phyloP scores from a whole-genome alignment of 345 rosid genomes.

The Arabidopsis suecica region DNA sequence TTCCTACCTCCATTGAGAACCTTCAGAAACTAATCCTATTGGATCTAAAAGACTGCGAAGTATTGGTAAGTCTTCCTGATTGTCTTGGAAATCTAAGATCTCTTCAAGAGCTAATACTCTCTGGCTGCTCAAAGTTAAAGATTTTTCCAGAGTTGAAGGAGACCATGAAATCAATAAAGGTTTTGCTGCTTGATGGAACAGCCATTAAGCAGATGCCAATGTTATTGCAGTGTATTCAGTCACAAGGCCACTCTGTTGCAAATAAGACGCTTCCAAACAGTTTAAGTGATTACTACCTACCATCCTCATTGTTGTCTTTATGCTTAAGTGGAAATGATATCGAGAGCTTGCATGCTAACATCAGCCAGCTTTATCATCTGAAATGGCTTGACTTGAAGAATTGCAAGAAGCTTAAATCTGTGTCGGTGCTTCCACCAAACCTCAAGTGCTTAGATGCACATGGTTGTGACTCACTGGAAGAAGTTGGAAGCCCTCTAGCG shows the following conservation, averaged over 20 bases:
- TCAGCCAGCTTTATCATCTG: slow-evolving; percentile 8
- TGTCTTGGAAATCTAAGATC: slow-evolving; percentile 5
- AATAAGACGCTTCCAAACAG: background rate
- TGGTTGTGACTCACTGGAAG: slow-evolving; percentile 4
- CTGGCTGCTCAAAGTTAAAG: slow-evolving; percentile 23
- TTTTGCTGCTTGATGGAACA: slow-evolving; percentile 23
- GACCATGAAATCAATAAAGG: background rate
- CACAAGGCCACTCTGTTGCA: background rate
- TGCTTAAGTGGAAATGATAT: slow-evolving; percentile 19
- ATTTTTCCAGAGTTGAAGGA: slow-evolving; percentile 1
- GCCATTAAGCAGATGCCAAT: background rate
- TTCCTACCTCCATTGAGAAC: background rate
- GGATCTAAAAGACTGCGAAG: slow-evolving; percentile 18
- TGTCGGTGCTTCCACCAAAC: slow-evolving; percentile 31
- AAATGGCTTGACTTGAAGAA: slow-evolving; percentile 30
- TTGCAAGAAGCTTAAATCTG: slow-evolving; percentile 17
- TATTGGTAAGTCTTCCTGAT: background rate
- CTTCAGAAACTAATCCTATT: background rate
- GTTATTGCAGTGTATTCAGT: background rate
- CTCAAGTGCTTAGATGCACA: slow-evolving; percentile 27
- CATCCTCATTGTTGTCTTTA: slow-evolving; percentile 10
- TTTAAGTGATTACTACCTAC: background rate
- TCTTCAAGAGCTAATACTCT: slow-evolving; percentile 9
- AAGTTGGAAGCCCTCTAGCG: too few relatives aligned
- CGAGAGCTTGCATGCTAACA: background rate